These are phyloP conservation scores for Ceratopteris richardii DNA, from an alignment of 75 land plant genomes.

Conservation along the genomic window DNA sequence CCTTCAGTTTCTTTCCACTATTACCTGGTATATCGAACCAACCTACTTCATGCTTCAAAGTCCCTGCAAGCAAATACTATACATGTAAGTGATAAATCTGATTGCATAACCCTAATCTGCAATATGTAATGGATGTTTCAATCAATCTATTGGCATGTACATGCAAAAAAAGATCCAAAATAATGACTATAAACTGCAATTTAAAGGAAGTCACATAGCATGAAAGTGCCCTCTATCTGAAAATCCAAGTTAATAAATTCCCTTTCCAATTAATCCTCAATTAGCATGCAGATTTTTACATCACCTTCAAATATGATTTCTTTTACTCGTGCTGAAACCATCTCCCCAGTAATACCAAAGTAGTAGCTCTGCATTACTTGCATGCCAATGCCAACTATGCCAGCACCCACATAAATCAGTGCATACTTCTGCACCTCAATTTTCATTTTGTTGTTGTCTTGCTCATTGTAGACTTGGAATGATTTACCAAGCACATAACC, in stretches of 20 bases:
- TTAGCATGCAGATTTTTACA: too few species aligned
- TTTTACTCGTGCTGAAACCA: background rate
- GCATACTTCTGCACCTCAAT: slow-evolving; percentile 15
- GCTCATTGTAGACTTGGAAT: slow-evolving; percentile 6
- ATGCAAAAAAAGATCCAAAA: too few species aligned
- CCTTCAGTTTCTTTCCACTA: background rate
- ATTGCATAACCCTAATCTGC: too few species aligned
- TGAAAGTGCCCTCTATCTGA: too few species aligned
- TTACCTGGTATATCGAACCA: background rate
- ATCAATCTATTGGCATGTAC: too few species aligned
- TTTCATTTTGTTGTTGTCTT: slow-evolving; percentile 4
- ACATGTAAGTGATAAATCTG: background rate
- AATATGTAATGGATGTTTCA: too few species aligned
- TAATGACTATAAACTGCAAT: too few species aligned
- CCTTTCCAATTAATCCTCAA: too few species aligned
- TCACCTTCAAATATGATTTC: slow-evolving; percentile 8
- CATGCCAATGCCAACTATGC: background rate
- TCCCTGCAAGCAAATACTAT: background rate
- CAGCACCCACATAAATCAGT: slow-evolving; percentile 3
- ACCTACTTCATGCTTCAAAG: background rate
- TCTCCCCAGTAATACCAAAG: slow-evolving; percentile 8
- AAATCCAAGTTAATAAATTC: too few species aligned
- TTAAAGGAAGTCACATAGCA: too few species aligned
- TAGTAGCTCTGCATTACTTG: slow-evolving; percentile 4
- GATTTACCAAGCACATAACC: slow-evolving; percentile 6